Evolutionary conservation across 2,329 filamentous ascomycete species (phyloP), one percentile per base, ranked within the genome.

Genomic region (Knufia fluminis): DNA sequence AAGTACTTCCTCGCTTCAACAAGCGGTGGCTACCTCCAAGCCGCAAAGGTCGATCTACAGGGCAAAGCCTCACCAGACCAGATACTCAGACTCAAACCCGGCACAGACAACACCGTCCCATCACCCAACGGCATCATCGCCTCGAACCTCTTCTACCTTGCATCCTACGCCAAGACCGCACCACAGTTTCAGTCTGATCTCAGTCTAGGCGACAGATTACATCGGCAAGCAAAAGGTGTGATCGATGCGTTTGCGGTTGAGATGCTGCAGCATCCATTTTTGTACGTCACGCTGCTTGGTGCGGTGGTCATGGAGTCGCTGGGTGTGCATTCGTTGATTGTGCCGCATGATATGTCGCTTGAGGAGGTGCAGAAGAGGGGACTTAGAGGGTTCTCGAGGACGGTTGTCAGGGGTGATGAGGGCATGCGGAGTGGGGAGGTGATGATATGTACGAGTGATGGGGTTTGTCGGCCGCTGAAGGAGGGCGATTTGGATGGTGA

Each of bases 101-200:
- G 89, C 56, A 96, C 96, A 77, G 92, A 98, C 66, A 87, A 87
- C 3, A 83, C 88, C 1, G 84, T 92, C 52, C 92, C 92, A 0
- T 92, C 88, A 0, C 85, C 86, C 46, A 98, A 98, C 63, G 88
- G 87, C 33, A 78, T 91, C 4, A 85, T 85, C n/a, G 86, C 87
- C 0, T 77, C 79, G 14, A 97, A 97, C 62, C 72, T 97, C n/a
- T 85, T 92, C 68, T 82, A 87, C 0, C 77, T 97, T 3, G 80
- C 80, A 10, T 76, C 76, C 4, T 65, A 94, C 1, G 26, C 41
- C n/a, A 46, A 52, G 28, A 49, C 46, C 17, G 46, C 46, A 2
- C 46, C 39, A 42, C 38, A 49, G 17, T 19, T 43, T 14, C 23
- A 49, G 24, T 8, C 16, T 9, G 46, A 49, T 20, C 38, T 49